These are phyloP conservation scores for Fusarium lyarnte DNA, from an alignment of 2,329 filamentous ascomycete species.

Conservation along the genomic window DNA sequence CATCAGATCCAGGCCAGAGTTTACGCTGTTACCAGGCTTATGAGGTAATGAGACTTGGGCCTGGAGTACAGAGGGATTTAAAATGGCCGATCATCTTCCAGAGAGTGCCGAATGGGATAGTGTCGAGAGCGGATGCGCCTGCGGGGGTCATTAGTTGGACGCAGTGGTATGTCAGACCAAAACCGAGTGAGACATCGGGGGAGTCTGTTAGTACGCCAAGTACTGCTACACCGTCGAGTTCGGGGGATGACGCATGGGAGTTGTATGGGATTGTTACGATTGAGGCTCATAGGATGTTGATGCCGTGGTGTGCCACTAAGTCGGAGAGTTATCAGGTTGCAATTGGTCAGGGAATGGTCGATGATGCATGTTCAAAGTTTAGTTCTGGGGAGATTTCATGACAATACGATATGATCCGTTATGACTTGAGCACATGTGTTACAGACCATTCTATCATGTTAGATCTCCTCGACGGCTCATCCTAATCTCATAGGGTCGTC, in stretches of 20 bases:
- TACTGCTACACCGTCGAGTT: slow-evolving; percentile 19
- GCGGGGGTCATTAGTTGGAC: slow-evolving; percentile 55
- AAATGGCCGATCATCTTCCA: slow-evolving; percentile 56
- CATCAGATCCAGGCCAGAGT: slow-evolving; percentile 41
- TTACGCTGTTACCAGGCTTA: slow-evolving; percentile 47
- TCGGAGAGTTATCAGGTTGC: slow-evolving; percentile 19
- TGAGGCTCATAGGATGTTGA: slow-evolving; percentile 46
- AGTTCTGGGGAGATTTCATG: neutral
- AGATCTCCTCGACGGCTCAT: no score
- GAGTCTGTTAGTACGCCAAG: slow-evolving; percentile 30
- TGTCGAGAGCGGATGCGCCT: slow-evolving; percentile 52
- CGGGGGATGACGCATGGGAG: slow-evolving; percentile 41
- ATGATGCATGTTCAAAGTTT: slow-evolving; percentile 21
- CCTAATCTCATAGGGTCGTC: no score
- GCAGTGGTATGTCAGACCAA: slow-evolving; percentile 44
- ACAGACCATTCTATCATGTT: no score
- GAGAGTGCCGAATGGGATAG: slow-evolving; percentile 51
- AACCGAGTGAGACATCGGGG: neutral
- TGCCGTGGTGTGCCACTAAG: slow-evolving; percentile 44
- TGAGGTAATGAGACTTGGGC: slow-evolving; percentile 49
- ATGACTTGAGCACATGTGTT: no score
- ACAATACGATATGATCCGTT: neutral
- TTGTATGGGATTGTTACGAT: slow-evolving; percentile 44
- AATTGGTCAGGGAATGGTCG: slow-evolving; percentile 21
- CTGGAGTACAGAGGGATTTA: slow-evolving; percentile 52